Base-by-base conservation (phyloP, 257 asterid genomes). In the Nicotiana tomentosiformis region DNA sequence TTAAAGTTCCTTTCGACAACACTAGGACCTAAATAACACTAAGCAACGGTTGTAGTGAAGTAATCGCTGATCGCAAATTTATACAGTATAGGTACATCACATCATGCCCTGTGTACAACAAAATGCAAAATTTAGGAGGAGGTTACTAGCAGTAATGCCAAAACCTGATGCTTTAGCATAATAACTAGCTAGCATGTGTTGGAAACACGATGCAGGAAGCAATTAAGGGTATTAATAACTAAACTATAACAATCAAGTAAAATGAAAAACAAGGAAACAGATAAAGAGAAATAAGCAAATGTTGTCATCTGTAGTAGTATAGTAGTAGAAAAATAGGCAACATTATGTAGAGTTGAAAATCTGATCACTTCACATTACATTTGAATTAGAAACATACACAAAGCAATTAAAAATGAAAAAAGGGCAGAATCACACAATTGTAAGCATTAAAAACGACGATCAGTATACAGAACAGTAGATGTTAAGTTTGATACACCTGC, bases 401-500 rank as follows among this genome's bases (percentile, higher is more conserved):
- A 49, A 66, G 37, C 5, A 66, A 81, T 18, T 49, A 66, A 55
- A 29, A 51, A 51, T 29, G 32, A 64, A 62, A 60, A 58, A 46
- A 77, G 5, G 37, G 49, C 37, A 26, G 43, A 66, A 64, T 14
- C 58, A 30, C 76, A 80, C 69, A 80, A 10, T 46, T 10, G 39
- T 64, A 65, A 80, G 77, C 77, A n/a, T 62, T 65, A 57, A 61
- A 43, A 7, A 37, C 29, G 1, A 46, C 6, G 10, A 49, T 29
- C 69, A 65, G 43, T 39, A 51, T 26, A 77, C 68, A 23, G 35
- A 60, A 39, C 67, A 77, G 69, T 84, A 64, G 43, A 83, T 69
- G 72, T 80, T 76, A 82, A 84, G 86, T 65, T 62, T 78, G 77
- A 77, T 77, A 66, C 86, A 93, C 98, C 83, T 94, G 89, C 99